phyloP scores from a whole-genome alignment of 2,329 filamentous ascomycete genomes.

The Pestalotiopsis sp. region DNA sequence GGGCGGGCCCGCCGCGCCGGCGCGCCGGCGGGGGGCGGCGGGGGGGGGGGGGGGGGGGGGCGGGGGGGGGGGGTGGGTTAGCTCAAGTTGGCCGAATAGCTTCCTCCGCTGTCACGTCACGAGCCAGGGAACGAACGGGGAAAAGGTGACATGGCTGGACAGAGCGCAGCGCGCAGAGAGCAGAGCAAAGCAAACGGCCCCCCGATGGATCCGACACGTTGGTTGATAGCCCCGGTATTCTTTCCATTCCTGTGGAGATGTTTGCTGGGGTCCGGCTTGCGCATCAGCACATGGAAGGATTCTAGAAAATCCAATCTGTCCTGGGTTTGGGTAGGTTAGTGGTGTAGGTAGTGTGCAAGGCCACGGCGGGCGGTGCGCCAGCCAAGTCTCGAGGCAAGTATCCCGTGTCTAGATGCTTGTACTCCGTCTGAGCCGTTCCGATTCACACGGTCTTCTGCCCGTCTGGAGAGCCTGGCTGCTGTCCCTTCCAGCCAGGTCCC shows the following conservation, averaged over 20 bases:
- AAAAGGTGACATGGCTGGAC: no score
- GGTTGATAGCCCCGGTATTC: constrained; percentile 6
- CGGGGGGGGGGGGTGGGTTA: no score
- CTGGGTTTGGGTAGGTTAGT: not conserved
- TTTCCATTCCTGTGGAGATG: constrained; percentile 11
- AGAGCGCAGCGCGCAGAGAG: not conserved
- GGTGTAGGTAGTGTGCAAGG: not conserved
- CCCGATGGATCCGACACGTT: constrained; percentile 13
- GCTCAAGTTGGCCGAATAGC: not conserved
- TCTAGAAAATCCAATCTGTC: constrained; percentile 8
- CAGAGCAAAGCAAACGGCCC: not conserved
- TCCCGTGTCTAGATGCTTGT: constrained; percentile 3
- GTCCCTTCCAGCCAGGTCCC: not conserved
- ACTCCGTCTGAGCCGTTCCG: constrained; percentile 3
- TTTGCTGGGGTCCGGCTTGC: constrained; percentile 1
- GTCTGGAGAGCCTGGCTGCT: not conserved
- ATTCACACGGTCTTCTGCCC: constrained; percentile 6
- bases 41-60: no score
- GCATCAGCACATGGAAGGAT: constrained; percentile 8
- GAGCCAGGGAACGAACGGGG: not conserved
- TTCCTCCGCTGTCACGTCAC: not conserved
- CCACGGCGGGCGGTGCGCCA: not conserved
- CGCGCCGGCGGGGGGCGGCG: no score
- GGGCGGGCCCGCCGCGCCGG: no score
- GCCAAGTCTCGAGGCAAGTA: not conserved